Evolutionary conservation across 345 rosid genomes (phyloP).

Genomic region (Brassica rapa): DNA sequence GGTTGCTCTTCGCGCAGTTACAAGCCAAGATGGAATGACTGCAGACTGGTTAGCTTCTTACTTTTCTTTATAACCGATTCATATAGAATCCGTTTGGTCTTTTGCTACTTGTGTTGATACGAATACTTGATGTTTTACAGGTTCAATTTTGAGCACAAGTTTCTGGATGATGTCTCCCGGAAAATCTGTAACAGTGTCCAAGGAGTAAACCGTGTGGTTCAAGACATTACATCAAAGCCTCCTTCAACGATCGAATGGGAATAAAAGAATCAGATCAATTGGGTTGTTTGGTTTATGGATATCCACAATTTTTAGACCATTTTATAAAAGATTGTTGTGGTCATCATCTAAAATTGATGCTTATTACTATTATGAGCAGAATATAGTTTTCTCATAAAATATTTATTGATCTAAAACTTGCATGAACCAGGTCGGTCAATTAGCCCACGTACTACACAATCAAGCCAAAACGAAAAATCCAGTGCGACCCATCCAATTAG

Average conservation of each 20-base stretch:
- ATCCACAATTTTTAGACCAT: slow-evolving; percentile 30
- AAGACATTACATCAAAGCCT: slow-evolving; percentile 96
- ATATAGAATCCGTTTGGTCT: neutral
- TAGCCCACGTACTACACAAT: neutral
- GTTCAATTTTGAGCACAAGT: slow-evolving; percentile 93
- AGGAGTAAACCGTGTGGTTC: slow-evolving; percentile 95
- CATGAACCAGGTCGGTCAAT: neutral
- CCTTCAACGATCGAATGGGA: slow-evolving; percentile 99
- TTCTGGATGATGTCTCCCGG: slow-evolving; percentile 80
- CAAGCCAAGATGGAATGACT: slow-evolving; percentile 99
- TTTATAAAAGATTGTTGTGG: slow-evolving; percentile 23
- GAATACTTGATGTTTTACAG: slow-evolving; percentile 40
- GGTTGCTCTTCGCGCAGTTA: slow-evolving; percentile 97
- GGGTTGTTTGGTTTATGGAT: slow-evolving; percentile 16
- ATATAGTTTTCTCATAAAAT: neutral
- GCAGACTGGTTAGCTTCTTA: slow-evolving; percentile 80
- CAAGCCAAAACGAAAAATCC: neutral
- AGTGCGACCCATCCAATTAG: neutral
- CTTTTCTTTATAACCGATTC: neutral
- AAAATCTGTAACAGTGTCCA: slow-evolving; percentile 93
- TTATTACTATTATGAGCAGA: slow-evolving; percentile 8
- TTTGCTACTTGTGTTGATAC: neutral
- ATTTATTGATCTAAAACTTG: neutral
- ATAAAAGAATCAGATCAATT: slow-evolving; percentile 33
- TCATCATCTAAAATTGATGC: slow-evolving; percentile 18